Evolutionary conservation across 2,329 filamentous ascomycete genomes (phyloP).

Genomic region (Penicillium nordicum): DNA sequence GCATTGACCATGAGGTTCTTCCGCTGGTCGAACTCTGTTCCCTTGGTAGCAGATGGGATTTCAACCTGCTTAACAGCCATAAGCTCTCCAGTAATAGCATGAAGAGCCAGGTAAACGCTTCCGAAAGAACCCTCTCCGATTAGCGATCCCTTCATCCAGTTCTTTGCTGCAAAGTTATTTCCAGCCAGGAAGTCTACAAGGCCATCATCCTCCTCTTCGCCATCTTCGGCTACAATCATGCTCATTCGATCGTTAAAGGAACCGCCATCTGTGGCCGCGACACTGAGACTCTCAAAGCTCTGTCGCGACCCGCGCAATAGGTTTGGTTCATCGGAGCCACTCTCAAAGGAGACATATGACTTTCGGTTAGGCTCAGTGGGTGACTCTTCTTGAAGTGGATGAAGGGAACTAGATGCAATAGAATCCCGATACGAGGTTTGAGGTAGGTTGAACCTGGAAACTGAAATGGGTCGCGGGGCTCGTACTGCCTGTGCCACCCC

Average conservation of each 20-base stretch:
- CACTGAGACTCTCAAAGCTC: constrained; percentile 77
- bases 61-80: constrained; percentile 99
- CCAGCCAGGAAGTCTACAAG: constrained; percentile 73
- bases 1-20: constrained; percentile 99
- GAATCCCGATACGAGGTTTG: constrained; percentile 76
- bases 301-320: constrained; percentile 67
- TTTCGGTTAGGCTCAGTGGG: constrained; percentile 83
- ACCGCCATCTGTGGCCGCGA: constrained; percentile 59
- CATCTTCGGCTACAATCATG: constrained; percentile 81
- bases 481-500: constrained; percentile 52
- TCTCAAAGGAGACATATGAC: constrained; percentile 78
- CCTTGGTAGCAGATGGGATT: constrained; percentile 75
- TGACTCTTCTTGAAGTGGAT: constrained; percentile 88
- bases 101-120: constrained; percentile 88
- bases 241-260: constrained; percentile 80
- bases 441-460: constrained; percentile 56
- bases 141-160: constrained; percentile 98
- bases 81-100: constrained; percentile 93
- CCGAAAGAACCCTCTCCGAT: constrained; percentile 98
- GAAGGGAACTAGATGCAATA: constrained; percentile 80
- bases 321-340: constrained; percentile 69
- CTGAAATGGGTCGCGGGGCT: constrained; percentile 57
- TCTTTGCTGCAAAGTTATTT: constrained; percentile 93
- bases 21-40: constrained; percentile 73
- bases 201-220: constrained; percentile 71